Evolutionary conservation across 768 basidiomycete species (phyloP), one percentile per base, ranked within the genome.

Genomic region (Coprinopsis strossmayeri): DNA sequence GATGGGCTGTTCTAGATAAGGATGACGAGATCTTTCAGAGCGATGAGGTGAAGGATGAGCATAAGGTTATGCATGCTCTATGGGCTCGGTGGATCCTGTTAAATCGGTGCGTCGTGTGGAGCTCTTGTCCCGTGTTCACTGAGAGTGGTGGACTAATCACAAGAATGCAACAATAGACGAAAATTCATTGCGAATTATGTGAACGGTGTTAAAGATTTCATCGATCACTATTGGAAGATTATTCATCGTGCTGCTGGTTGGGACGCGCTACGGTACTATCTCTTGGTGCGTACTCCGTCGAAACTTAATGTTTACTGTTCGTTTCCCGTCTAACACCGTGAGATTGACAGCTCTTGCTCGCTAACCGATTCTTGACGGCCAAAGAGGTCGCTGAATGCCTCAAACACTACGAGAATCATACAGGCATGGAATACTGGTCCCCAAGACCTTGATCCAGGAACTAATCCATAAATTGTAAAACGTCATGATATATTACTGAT

Each of bases 1-100:
- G 74, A 2, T 90, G 87, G 87, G 69, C 74, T 32, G 70, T 91
- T 5, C 43, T 84, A 5, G 86, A 88, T 50, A 66, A 77, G 34
- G 87, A 90, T 57, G 88, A 88, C 42, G 87, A 89, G 53, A 70
- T 90, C 0, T 88, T 79, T 49, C 83, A 87, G 52, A 66, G 75
- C 38, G 82, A 86, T 51, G 81, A 88, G 56, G 68, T 88, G 10
- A 69, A 70, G 34, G 86, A 87, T 49, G 84, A 88, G 53, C 79
- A 84, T 50, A 91, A 90, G 61, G 80, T 88, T 5, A 84, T 91
- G 70, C 77, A 80, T 48, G 84, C 86, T 3, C 64, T 90, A 11
- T 90, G 87, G 87, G 78, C 69, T 11, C 61, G 88, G 45, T 90
- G 86, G 86, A 84, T 88, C 2, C 62, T 81, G 44, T 59, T 81